Evolutionary conservation across 306 rosid species (phyloP), one percentile per base, ranked within the genome.

Genomic region (Dicorynia guianensis): DNA sequence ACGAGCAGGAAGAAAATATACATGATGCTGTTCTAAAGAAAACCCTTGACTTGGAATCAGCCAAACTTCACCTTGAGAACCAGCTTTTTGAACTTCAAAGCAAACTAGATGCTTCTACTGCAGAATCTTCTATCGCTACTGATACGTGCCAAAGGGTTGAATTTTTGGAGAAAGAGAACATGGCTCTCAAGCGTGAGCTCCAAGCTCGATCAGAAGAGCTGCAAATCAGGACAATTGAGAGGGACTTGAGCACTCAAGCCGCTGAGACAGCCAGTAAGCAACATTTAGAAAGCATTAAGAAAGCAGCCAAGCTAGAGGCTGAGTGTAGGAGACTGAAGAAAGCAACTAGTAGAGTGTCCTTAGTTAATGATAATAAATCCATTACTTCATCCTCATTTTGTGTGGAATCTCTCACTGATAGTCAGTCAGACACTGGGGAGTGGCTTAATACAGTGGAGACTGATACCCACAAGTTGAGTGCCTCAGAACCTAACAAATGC

Each of bases 381-480:
- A 80, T 63, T 17, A 69, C 85, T 30, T 84, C 82, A 59, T 76
- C 90, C 60, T 86, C 83, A 69, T 80, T 83, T 56, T 80, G 56
- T 49, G 78, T 81, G 4, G 84, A 77, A 60, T 89, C 87, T 7
- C 84, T 84, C 74, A 87, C 85, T 5, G 97, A 90, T 74, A 84
- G 95, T 80, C 97, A 84, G 30, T 90, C 98, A 42, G 97, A 90
- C 70, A 85, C 81, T 19, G 90, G 86, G 10, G 98, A 93, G 44
- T 82, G 69, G 76, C 85, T 84, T 30, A 82, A 77, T 67, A 67
- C 72, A 30, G 66, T 80, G 52, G 98, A 93, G 48, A 47, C 57
- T 15, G 89, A 85, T 34, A 49, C 74, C 13, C 76, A 60, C n/a
- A 89, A 83, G 83, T 76, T 79, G 18, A 74, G 60, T 54, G 76